A percentile compares a stretch with the other conserved stretches of the same genome.
These are phyloP conservation scores for Marasmius oreades DNA, from an alignment of 1,284 basidiomycete species.

Conservation along the genomic window DNA sequence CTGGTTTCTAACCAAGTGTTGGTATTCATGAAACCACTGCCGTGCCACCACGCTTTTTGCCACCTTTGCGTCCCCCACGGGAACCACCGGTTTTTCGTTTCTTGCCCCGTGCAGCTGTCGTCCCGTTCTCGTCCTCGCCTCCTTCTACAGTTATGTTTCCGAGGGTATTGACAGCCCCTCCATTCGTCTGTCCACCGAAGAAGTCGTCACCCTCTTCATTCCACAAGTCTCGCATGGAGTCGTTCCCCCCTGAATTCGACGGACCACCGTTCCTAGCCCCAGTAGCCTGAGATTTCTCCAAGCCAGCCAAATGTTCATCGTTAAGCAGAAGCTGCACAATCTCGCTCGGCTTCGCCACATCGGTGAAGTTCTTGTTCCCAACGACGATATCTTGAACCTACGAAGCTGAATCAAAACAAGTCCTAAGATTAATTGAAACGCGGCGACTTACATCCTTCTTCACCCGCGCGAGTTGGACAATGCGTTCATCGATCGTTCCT, in stretches of 20 bases:
- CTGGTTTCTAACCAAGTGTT: background rate
- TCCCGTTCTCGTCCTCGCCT: slow-evolving; percentile 27
- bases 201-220: slow-evolving; percentile 83
- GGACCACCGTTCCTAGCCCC: slow-evolving; percentile 35
- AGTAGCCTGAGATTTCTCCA: slow-evolving; percentile 42
- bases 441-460: slow-evolving; percentile 83
- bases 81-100: slow-evolving; percentile 41
- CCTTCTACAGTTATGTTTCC: slow-evolving; percentile 31
- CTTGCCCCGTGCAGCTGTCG: slow-evolving; percentile 34
- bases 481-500: slow-evolving; percentile 98
- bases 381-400: slow-evolving; percentile 99
- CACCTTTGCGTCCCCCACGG: slow-evolving; percentile 39
- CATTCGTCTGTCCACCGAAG: slow-evolving; percentile 52
- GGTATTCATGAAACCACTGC: slow-evolving; percentile 13
- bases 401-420: slow-evolving; percentile 4
- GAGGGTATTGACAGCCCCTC: slow-evolving; percentile 14
- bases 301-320: slow-evolving; percentile 81
- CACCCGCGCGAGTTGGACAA: slow-evolving; percentile 89
- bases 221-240: slow-evolving; percentile 66
- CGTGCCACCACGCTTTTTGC: slow-evolving; percentile 26
- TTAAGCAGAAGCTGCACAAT: slow-evolving; percentile 95
- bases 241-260: slow-evolving; percentile 28
- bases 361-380: slow-evolving; percentile 91
- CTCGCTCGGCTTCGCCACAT: slow-evolving; percentile 94
- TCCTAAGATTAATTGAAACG: background rate